Evolutionary conservation across 805 yeast genomes (phyloP).

Genomic region (Ogataea neopini): DNA sequence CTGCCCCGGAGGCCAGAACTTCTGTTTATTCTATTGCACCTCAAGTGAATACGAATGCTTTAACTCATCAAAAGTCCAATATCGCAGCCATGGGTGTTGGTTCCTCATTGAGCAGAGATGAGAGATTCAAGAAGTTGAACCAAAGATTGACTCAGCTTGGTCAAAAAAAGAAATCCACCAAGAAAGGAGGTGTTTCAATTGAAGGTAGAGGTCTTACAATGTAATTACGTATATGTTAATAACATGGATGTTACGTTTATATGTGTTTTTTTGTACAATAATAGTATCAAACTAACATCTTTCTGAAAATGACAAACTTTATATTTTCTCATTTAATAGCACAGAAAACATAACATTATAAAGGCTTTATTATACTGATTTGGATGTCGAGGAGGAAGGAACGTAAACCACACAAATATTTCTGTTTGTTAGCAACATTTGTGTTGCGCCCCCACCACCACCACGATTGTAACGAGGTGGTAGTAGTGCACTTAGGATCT

Average conservation of each 20-base stretch:
- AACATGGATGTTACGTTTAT: not conserved
- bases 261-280: not conserved
- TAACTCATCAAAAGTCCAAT: slow-evolving; percentile 42
- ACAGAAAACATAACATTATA: slow-evolving; percentile 11
- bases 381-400: slow-evolving; percentile 3
- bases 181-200: slow-evolving; percentile 75
- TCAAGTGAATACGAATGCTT: slow-evolving; percentile 55
- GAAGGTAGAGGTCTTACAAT: slow-evolving; percentile 60
- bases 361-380: slow-evolving; percentile 11
- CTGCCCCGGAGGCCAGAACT: slow-evolving; percentile 89
- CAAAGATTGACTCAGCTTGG: slow-evolving; percentile 52
- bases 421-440: slow-evolving; percentile 1
- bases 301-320: slow-evolving; percentile 8
- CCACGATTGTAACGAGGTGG: slow-evolving; percentile 6
- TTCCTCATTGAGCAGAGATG: slow-evolving; percentile 60
- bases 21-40: slow-evolving; percentile 92
- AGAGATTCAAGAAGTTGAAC: slow-evolving; percentile 78
- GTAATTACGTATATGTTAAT: slow-evolving; percentile 9
- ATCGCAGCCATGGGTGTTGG: slow-evolving; percentile 47
- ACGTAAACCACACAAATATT: not conserved
- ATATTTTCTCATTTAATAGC: slow-evolving; percentile 9
- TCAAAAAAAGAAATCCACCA: slow-evolving; percentile 48
- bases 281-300: not conserved
- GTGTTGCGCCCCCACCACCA: slow-evolving; percentile 1
- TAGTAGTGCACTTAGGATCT: slow-evolving; percentile 70